Evolutionary conservation across 371 early-diverging fungal genomes (phyloP), one percentile per base, ranked within the genome.

Genomic region (Coemansia sp.): DNA sequence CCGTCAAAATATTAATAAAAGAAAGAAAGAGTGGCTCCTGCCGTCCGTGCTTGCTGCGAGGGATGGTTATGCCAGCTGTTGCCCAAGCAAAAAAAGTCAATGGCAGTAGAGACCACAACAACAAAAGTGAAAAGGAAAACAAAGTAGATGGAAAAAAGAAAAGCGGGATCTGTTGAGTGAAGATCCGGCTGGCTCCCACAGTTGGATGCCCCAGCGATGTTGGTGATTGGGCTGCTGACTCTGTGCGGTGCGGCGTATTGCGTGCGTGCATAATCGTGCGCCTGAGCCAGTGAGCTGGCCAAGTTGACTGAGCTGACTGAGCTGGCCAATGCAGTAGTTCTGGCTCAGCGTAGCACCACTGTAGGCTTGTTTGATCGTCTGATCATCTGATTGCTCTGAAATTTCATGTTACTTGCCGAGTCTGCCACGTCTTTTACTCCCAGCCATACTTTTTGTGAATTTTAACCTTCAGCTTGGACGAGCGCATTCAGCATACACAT

Each of bases 71-170:
- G 34, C 31, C 13, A 54, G 58, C 21, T 37, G 48, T 39, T 27
- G 34, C 34, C 10, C 34, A 34, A 34, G 34, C 10, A 5, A 22
- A 58, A 58, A 54, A 27, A 27, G 57, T 34, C 5, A 31, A 63
- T 58, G 31, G 56, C 56, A 58, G 59, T 37, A 58, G 51, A 63
- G 24, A 31, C 18, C n/a, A 47, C 56, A 56, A 56, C 56, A 56
- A 56, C 56, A 37, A 56, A 56, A 31, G 45, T 21, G 53, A 14
- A 34, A 37, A 58, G 31, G 13, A 62, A 34, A 26, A 39, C 10
- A 52, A 21, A 53, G 24, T 11, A 27, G 31, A 31, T 16, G 31
- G 34, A 31, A 37, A 31, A 34, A 56, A 56, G 56, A n/a, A n/a
- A 18, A 8, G 8, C 21, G 18, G 16, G 22, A 18, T 18, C 18